These are phyloP conservation scores for Senecio squalidus DNA, from an alignment of 140 eudicot genomes.

Conservation along the genomic window DNA sequence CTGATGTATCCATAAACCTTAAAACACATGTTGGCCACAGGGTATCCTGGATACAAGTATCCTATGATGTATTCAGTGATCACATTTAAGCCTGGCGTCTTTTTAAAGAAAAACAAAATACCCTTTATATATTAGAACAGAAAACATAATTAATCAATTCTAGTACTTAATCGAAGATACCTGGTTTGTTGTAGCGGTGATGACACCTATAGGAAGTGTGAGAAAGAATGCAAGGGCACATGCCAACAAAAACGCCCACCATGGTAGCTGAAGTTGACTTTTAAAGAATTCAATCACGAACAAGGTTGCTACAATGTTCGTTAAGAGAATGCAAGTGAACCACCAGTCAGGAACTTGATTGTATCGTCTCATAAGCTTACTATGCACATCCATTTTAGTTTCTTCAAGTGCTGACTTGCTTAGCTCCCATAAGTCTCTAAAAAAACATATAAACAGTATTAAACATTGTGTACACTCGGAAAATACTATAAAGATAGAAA, in stretches of 20 bases:
- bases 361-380: slow-evolving; percentile 87
- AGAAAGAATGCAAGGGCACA: slow-evolving; percentile 78
- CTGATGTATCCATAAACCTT: slow-evolving; percentile 88
- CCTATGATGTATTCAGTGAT: slow-evolving; percentile 93
- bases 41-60: slow-evolving; percentile 77
- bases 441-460: slow-evolving; percentile 10
- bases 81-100: slow-evolving; percentile 88
- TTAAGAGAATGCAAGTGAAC: slow-evolving; percentile 63
- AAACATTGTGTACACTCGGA: background rate
- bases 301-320: slow-evolving; percentile 51
- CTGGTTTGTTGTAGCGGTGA: slow-evolving; percentile 94
- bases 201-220: slow-evolving; percentile 84
- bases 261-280: slow-evolving; percentile 81
- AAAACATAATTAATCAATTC: background rate
- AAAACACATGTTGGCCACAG: slow-evolving; percentile 90
- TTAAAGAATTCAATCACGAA: slow-evolving; percentile 55
- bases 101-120: slow-evolving; percentile 47
- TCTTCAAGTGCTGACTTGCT: slow-evolving; percentile 74
- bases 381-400: slow-evolving; percentile 72
- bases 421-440: slow-evolving; percentile 77
- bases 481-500: background rate
- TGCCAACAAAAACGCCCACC: slow-evolving; percentile 97
- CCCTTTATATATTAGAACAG: slow-evolving; percentile 1
- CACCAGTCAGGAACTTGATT: slow-evolving; percentile 95
- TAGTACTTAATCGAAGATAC: slow-evolving; percentile 18